A percentile compares a stretch with the other conserved stretches of the same genome.
These are phyloP conservation scores for Globisporangium middletonii DNA, from an alignment of 352 stramenopile genomes.

Conservation along the genomic window DNA sequence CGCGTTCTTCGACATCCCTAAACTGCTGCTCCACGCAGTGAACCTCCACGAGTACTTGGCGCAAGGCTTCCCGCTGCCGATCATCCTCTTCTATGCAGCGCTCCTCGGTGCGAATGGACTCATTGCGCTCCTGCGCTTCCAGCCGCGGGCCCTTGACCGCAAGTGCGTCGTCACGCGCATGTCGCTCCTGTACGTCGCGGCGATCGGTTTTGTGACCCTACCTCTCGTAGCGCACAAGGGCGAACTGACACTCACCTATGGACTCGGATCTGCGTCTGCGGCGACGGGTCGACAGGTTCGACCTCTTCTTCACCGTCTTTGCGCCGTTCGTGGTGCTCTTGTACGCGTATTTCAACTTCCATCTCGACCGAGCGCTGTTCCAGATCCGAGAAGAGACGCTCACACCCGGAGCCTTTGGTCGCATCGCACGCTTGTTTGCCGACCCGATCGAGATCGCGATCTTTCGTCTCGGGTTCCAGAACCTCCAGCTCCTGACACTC, in stretches of 20 bases:
- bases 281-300: background rate
- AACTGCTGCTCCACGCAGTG: slow-evolving; percentile 17
- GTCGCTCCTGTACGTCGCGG: slow-evolving; percentile 12
- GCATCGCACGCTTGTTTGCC: slow-evolving; percentile 17
- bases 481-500: slow-evolving; percentile 15
- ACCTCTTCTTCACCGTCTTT: slow-evolving; percentile 29
- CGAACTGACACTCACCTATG: background rate
- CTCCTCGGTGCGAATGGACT: slow-evolving; percentile 18
- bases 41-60: slow-evolving; percentile 14
- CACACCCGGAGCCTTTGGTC: slow-evolving; percentile 11
- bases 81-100: slow-evolving; percentile 19
- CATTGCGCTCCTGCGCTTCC: slow-evolving; percentile 23
- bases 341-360: slow-evolving; percentile 20
- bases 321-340: slow-evolving; percentile 17
- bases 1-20: slow-evolving; percentile 16
- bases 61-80: slow-evolving; percentile 20
- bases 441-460: slow-evolving; percentile 17
- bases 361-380: slow-evolving; percentile 16
- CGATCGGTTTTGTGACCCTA: no score
- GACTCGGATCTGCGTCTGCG: background rate
- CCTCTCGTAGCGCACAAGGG: background rate
- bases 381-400: slow-evolving; percentile 3
- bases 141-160: slow-evolving; percentile 6
- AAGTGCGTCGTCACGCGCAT: slow-evolving; percentile 14
- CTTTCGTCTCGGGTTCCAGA: slow-evolving; percentile 14